These are phyloP conservation scores for Allium fistulosum DNA, from an alignment of 106 monocot genomes.

Conservation along the genomic window DNA sequence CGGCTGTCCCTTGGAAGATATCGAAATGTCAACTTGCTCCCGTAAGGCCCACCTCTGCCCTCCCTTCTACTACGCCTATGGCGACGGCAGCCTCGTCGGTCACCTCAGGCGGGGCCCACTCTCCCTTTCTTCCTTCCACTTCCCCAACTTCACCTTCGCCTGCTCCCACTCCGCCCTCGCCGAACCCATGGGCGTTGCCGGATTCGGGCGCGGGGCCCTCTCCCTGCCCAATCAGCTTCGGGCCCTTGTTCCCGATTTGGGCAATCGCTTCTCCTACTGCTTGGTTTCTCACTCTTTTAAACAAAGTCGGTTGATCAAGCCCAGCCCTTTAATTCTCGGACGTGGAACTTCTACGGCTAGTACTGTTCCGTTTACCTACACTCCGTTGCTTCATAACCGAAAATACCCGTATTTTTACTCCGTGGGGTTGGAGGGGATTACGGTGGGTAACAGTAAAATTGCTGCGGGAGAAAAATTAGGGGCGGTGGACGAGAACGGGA, in stretches of 20 bases:
- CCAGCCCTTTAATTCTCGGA: slow-evolving; percentile 71
- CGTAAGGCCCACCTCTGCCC: slow-evolving; percentile 48
- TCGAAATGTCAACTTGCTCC: slow-evolving; percentile 65
- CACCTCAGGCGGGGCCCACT: slow-evolving; percentile 51
- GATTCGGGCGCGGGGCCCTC: slow-evolving; percentile 77
- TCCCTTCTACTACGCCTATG: slow-evolving; percentile 90
- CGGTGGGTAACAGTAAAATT: slow-evolving; percentile 43
- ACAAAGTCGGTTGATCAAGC: slow-evolving; percentile 25
- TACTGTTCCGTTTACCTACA: slow-evolving; percentile 38
- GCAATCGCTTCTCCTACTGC: slow-evolving; percentile 49
- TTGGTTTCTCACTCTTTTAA: slow-evolving; percentile 55
- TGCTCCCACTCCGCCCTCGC: slow-evolving; percentile 74
- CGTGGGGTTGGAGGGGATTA: slow-evolving; percentile 52
- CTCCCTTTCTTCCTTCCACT: slow-evolving; percentile 20
- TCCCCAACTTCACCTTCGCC: slow-evolving; percentile 63
- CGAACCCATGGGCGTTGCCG: slow-evolving; percentile 85
- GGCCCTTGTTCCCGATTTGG: slow-evolving; percentile 42
- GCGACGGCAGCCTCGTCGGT: slow-evolving; percentile 81
- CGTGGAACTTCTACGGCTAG: slow-evolving; percentile 8
- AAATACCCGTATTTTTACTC: slow-evolving; percentile 80
- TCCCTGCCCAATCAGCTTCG: slow-evolving; percentile 82
- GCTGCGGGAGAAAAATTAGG: slow-evolving; percentile 13
- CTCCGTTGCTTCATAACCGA: slow-evolving; percentile 65
- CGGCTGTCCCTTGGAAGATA: slow-evolving; percentile 53
- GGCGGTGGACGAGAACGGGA: slow-evolving; percentile 33